Conservation (phyloP, 2,329 filamentous ascomycete genomes). For the Ramichloridium luteum region DNA sequence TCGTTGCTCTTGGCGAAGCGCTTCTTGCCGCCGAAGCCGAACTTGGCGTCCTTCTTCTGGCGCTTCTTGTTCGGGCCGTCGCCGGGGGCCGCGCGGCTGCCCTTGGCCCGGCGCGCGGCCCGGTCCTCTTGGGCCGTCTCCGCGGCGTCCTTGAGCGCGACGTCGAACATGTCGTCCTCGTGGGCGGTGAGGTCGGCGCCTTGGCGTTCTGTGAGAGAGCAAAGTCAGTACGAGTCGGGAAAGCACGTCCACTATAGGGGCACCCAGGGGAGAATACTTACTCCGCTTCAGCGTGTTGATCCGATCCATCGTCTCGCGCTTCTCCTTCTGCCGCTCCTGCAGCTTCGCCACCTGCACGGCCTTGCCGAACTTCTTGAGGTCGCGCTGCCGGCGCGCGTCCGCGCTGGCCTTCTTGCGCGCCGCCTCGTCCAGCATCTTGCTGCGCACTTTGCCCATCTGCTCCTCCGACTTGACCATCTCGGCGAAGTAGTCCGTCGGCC, state of each 20-base stretch:
- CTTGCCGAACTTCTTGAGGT: constrained; percentile 98
- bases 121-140: constrained; percentile 36
- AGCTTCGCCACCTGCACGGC: constrained; percentile 92
- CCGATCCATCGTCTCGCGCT: constrained; percentile 88
- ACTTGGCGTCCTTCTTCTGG: constrained; percentile 89
- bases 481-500: constrained; percentile 90
- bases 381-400: constrained; percentile 81
- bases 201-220: constrained; percentile 57
- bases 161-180: constrained; percentile 83
- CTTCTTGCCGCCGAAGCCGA: constrained; percentile 94
- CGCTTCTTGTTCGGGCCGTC: constrained; percentile 53
- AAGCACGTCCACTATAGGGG: too few relatives aligned
- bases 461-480: constrained; percentile 99
- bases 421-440: constrained; percentile 83
- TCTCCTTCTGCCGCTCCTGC: constrained; percentile 85
- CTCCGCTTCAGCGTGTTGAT: constrained; percentile 92
- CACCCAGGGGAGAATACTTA: constrained; percentile 38
- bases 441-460: constrained; percentile 94
- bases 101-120: constrained; percentile 28
- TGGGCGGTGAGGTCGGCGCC: constrained; percentile 54
- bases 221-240: constrained; percentile 1
- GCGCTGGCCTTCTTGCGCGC: constrained; percentile 82
- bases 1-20: constrained; percentile 81
- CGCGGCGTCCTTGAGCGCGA: constrained; percentile 62
- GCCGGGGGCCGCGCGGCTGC: constrained; percentile 6